Conservation (phyloP, 148 eudicot genomes). For the Amaranthus cruentus region DNA sequence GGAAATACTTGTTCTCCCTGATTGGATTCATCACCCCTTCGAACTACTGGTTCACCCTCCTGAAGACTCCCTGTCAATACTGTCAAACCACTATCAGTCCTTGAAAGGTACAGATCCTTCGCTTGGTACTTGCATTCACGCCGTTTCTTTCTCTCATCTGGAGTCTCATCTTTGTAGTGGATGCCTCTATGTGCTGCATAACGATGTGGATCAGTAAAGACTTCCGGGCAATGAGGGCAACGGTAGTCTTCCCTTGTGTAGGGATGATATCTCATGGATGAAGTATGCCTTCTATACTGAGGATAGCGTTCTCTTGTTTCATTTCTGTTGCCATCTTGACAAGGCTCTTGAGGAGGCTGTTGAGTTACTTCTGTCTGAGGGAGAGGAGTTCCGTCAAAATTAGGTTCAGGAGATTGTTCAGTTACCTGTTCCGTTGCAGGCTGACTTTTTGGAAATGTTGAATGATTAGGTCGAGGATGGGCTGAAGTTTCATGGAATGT, state of each 20-base stretch:
- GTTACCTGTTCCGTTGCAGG: background rate
- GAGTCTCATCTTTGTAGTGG: conserved; percentile 22
- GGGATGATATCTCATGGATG: background rate
- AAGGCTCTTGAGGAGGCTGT: background rate
- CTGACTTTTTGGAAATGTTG: background rate
- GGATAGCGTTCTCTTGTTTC: background rate
- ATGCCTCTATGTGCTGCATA: conserved; percentile 10
- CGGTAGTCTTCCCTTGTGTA: conserved; percentile 11
- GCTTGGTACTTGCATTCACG: conserved; percentile 15
- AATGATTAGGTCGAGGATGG: conserved; percentile 1
- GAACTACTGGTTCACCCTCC: background rate
- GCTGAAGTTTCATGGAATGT: background rate
- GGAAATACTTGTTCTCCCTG: background rate
- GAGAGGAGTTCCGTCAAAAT: background rate
- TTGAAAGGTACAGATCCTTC: conserved; percentile 14
- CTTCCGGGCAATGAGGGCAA: conserved; percentile 8
- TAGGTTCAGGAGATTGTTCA: conserved; percentile 2
- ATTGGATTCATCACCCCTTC: background rate
- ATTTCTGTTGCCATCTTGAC: background rate
- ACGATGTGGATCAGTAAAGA: background rate
- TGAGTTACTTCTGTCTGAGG: background rate
- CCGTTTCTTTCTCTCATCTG: conserved; percentile 9
- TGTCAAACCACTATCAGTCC: conserved; percentile 10
- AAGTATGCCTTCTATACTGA: background rate
- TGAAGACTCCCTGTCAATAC: conserved; percentile 11